Percentiles rank a stretch among this genome's conserved stretches.
These are phyloP conservation scores for Wakefieldia striispora DNA, from an alignment of 768 basidiomycete species.

Conservation along the genomic window DNA sequence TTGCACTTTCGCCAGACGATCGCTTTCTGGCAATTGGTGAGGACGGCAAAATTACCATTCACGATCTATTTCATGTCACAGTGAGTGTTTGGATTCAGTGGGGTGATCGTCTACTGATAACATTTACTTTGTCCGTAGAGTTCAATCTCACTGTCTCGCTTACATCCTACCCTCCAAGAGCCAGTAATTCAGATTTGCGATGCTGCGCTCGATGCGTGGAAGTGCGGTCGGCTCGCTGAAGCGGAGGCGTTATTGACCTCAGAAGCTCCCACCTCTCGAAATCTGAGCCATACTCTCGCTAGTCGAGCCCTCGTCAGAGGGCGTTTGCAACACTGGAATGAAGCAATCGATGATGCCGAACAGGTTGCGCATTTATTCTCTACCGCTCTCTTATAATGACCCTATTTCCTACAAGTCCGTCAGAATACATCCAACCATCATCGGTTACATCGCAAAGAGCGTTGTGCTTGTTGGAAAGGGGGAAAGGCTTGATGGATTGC, in stretches of 20 bases:
- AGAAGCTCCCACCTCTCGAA: background rate
- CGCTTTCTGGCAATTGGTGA: background rate
- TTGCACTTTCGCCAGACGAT: background rate
- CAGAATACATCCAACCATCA: background rate
- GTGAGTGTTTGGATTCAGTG: too few species aligned
- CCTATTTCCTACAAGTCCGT: background rate
- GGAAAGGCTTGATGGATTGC: background rate
- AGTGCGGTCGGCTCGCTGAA: background rate
- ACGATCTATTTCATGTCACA: too few species aligned
- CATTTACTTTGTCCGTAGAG: too few species aligned
- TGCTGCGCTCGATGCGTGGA: background rate
- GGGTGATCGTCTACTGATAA: too few species aligned
- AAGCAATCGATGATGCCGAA: conserved; percentile 2
- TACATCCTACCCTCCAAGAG: background rate
- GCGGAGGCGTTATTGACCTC: background rate
- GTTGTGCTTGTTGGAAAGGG: background rate
- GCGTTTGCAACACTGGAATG: conserved; percentile 3
- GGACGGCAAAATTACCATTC: background rate
- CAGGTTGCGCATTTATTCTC: background rate
- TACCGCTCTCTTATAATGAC: background rate
- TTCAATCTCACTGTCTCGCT: background rate
- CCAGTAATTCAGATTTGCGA: background rate
- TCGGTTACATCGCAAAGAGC: conserved; percentile 6
- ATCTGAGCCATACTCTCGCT: background rate
- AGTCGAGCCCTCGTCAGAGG: conserved; percentile 2